These are phyloP conservation scores for Russula lepida DNA, from an alignment of 768 basidiomycete genomes.

Conservation along the genomic window DNA sequence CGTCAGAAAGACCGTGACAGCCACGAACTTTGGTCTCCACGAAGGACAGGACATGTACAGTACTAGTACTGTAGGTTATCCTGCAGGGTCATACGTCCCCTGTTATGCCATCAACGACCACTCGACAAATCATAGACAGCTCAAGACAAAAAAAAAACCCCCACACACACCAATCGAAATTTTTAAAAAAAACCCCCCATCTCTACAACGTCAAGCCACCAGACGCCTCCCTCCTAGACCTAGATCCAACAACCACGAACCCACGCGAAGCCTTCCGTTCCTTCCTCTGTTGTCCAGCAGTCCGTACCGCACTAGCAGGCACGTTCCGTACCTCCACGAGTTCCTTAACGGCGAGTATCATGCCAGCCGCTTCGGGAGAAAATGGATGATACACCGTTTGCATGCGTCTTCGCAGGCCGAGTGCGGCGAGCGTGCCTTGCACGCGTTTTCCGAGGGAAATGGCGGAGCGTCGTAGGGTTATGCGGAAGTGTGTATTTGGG, in stretches of 20 bases:
- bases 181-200: not conserved
- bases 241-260: conserved; percentile 45
- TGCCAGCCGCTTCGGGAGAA: conserved; percentile 68
- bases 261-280: conserved; percentile 63
- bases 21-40: not conserved
- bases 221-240: conserved; percentile 23
- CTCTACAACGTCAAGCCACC: not conserved
- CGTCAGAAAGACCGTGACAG: not conserved
- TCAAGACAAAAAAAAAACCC: too few species aligned
- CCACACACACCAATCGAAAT: too few species aligned
- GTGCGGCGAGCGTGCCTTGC: conserved; percentile 66
- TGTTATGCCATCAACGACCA: too few species aligned
- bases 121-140: too few species aligned
- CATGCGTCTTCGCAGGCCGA: conserved; percentile 76
- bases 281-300: conserved; percentile 56
- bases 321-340: conserved; percentile 85
- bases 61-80: too few species aligned
- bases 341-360: conserved; percentile 84
- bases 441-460: conserved; percentile 71
- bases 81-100: too few species aligned
- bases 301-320: conserved; percentile 52
- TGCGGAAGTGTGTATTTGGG: conserved; percentile 87
- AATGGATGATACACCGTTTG: conserved; percentile 80
- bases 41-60: too few species aligned
- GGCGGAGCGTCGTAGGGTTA: conserved; percentile 81